These are phyloP conservation scores for Paramarasmius palmivorus DNA, from an alignment of 1,284 basidiomycete genomes.

Conservation along the genomic window DNA sequence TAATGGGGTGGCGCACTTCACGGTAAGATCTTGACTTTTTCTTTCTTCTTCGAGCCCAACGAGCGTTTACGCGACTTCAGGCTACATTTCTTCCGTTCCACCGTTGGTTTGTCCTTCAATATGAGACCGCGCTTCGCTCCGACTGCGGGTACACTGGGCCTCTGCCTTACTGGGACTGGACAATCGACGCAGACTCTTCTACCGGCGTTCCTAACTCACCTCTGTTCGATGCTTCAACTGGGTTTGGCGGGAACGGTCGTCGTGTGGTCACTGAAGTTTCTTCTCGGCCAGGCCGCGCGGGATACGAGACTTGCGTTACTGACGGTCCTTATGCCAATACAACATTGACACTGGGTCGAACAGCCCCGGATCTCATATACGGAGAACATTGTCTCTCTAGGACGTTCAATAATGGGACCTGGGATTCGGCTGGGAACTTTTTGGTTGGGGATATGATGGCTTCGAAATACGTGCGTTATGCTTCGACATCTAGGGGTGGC, in stretches of 20 bases:
- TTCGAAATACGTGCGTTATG: too few species aligned
- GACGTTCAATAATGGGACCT: neutral
- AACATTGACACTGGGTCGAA: neutral
- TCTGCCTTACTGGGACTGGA: conserved; percentile 8
- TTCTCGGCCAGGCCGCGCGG: too few species aligned
- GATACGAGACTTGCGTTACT: neutral
- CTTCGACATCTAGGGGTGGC: too few species aligned
- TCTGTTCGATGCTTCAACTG: neutral
- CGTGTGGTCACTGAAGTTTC: neutral
- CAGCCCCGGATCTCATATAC: neutral
- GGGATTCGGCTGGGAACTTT: neutral
- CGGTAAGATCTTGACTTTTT: neutral
- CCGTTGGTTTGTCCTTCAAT: neutral
- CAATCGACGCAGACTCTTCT: neutral
- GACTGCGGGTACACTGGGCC: conserved; percentile 1
- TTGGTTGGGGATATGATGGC: neutral
- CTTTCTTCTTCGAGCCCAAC: neutral
- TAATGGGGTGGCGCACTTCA: neutral
- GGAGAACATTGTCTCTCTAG: neutral
- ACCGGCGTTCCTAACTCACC: neutral
- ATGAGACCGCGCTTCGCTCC: neutral
- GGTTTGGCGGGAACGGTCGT: conserved; percentile 5
- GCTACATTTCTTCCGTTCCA: conserved; percentile 6
- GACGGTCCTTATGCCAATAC: neutral
- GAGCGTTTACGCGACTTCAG: neutral